These are phyloP conservation scores for Arthrocladium fulminans DNA, from an alignment of 2,329 filamentous ascomycete genomes.

Conservation along the genomic window DNA sequence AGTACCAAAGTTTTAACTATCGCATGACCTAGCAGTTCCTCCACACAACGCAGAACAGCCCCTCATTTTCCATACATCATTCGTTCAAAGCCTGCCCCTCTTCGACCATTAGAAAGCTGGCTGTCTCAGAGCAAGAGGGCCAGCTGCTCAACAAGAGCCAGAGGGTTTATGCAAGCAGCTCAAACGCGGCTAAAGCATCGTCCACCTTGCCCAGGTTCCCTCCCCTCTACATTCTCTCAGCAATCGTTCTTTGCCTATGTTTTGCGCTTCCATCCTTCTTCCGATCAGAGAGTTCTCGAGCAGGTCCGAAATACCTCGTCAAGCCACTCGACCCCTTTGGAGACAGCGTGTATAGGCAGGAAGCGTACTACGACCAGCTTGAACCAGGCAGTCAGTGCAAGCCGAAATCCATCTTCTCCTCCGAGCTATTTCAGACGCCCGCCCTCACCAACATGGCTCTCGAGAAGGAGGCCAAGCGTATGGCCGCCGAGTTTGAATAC, in stretches of 20 bases:
- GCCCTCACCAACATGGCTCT: conserved; percentile 29
- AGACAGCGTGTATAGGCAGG: conserved; percentile 23
- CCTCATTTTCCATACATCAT: conserved; percentile 7
- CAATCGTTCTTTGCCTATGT: conserved; percentile 9
- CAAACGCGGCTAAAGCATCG: background rate
- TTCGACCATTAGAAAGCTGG: conserved; percentile 3
- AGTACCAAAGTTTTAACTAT: background rate
- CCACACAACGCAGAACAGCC: background rate
- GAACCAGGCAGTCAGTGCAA: conserved; percentile 23
- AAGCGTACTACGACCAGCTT: conserved; percentile 22
- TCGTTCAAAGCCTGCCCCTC: conserved; percentile 5
- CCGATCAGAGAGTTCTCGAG: background rate
- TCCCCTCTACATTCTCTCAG: conserved; percentile 14
- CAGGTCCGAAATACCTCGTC: conserved; percentile 1
- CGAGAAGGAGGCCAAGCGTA: conserved; percentile 63
- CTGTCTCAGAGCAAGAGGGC: conserved; percentile 8
- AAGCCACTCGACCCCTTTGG: conserved; percentile 18
- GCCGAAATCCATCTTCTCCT: conserved; percentile 21
- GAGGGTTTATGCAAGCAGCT: background rate
- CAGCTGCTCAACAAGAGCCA: conserved; percentile 6
- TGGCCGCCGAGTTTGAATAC: conserved; percentile 81
- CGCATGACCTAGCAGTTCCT: background rate
- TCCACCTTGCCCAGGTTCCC: conserved; percentile 9
- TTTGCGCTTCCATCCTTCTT: conserved; percentile 8
- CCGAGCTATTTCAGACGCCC: conserved; percentile 17